Evolutionary conservation across 768 basidiomycete species (phyloP), one percentile per base, ranked within the genome.

Genomic region (Guyanaporus albipodus): DNA sequence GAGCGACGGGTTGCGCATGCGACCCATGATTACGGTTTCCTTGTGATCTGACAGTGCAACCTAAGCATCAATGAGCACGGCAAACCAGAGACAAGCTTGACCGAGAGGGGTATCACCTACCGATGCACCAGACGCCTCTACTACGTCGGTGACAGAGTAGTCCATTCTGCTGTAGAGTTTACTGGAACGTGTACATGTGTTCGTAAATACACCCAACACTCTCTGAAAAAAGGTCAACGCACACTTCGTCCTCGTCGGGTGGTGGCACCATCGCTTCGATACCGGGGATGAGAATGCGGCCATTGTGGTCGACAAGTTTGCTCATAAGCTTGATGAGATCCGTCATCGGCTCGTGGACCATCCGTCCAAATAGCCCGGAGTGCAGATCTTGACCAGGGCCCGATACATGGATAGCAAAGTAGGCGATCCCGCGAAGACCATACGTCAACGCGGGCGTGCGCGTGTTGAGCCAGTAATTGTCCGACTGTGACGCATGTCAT

Each of bases 391-490:
- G 76, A 17, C 73, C 82, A 4, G 95, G 94, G 4, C 95, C 95
- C 4, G 84, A 74, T 42, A 98, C 70, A 23, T 80, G 81, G 52
- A 91, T 70, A 53, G 83, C 85, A 77, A 85, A 93, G 74, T 96
- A 97, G 31, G 82, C 75, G 40, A 96, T 71, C 8, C 93, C 93
- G 38, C 93, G 85, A 21, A 94, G 78, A 48, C 92, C 92, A 56
- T 93, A 94, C 0, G 92, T 95, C 44, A 91, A 63, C 31, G 76
- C 83, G 0, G 88, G 88, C 4, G 85, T 89, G 35, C 85, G 82
- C 0, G 80, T 80, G 67, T 89, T 89, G 41, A 91, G 69, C 94
- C 94, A 96, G 69, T 94, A 95, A 70, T 94, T 95, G 67, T 96
- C 94, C 27, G 84, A 85, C 87, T 89, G 56, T 28, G 7, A 11